Base-by-base conservation (phyloP, 164 flowering plant genomes). In the Chimonanthus praecox region DNA sequence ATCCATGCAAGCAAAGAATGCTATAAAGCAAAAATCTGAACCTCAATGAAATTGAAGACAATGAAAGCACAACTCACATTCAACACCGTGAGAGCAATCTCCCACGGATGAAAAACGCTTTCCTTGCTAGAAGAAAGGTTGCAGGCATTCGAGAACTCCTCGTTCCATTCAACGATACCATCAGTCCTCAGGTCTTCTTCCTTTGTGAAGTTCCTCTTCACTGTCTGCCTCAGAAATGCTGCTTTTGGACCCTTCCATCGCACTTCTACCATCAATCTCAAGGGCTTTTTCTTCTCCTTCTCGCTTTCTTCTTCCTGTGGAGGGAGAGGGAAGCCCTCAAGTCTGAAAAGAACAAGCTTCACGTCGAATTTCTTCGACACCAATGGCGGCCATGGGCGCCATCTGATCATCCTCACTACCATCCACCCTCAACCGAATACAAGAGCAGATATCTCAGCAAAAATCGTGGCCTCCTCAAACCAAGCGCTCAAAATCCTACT, bases 361-460 rank as follows among this genome's bases (percentile, higher is more conserved):
- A 94, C 98, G 84, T 88, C 90, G 78, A 82, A 94, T 82, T 92
- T 93, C 78, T 69, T 89, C 78, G 92, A 69, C 67, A 76, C 58
- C 69, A 83, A 72, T 6, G 97, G 95, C 77, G 97, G 97, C 99
- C 98, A 92, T 48, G 97, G 97, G 78, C 97, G 84, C 99, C 99
- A 92, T 82, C 79, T 85, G 90, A 94, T 96, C 96, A 93, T 92
- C 84, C 84, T 92, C 90, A 89, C 99, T 83, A 88, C 98, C 98
- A 88, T 93, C 81, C 70, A 64, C 51, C 72, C 58, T n/a, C 48
- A 72, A 18, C 44, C 7, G 16, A 16, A 54, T 15, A 64, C 11
- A 54, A 54, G 11, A 13, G 11, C 60, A 54, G 60, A 54, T 54
- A 13, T 10, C 16, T 13, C 11, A 54, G 16, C 60, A 54, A n/a